Evolutionary conservation across 2,329 filamentous ascomycete species (phyloP).

Genomic region (Pseudogymnoascus sp.): DNA sequence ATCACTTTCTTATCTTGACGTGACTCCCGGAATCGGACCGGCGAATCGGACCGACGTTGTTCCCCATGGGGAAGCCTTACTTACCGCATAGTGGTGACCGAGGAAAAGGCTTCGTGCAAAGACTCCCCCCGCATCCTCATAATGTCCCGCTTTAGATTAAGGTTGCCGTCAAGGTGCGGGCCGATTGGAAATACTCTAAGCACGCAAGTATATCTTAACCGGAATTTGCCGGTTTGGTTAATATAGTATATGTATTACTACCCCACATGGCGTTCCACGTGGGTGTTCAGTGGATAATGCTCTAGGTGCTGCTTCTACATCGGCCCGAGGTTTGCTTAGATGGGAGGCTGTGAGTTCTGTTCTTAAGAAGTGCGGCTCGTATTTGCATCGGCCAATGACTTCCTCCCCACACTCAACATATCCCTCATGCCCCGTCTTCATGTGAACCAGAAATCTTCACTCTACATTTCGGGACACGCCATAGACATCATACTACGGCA

Average conservation of each 20-base stretch:
- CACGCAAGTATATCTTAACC: too few species aligned
- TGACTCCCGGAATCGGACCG: background rate
- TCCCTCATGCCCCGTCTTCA: background rate
- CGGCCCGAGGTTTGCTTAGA: background rate
- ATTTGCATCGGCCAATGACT: background rate
- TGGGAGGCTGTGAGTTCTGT: too few species aligned
- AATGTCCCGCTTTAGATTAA: too few species aligned
- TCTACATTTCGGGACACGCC: background rate
- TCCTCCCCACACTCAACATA: background rate
- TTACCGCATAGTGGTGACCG: background rate
- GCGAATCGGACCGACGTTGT: background rate
- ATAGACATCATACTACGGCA: background rate
- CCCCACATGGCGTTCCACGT: background rate
- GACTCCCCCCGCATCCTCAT: background rate
- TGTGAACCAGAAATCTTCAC: background rate
- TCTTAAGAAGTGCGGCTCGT: too few species aligned
- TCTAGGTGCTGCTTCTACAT: background rate
- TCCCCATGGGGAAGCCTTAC: background rate
- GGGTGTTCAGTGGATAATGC: background rate
- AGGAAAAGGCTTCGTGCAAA: background rate
- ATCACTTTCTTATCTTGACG: too few species aligned
- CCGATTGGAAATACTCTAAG: too few species aligned
- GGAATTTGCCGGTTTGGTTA: too few species aligned
- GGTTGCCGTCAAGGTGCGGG: too few species aligned
- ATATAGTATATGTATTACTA: too few species aligned